Conservation (phyloP, 768 basidiomycete genomes). For the Sutorius australiensis region DNA sequence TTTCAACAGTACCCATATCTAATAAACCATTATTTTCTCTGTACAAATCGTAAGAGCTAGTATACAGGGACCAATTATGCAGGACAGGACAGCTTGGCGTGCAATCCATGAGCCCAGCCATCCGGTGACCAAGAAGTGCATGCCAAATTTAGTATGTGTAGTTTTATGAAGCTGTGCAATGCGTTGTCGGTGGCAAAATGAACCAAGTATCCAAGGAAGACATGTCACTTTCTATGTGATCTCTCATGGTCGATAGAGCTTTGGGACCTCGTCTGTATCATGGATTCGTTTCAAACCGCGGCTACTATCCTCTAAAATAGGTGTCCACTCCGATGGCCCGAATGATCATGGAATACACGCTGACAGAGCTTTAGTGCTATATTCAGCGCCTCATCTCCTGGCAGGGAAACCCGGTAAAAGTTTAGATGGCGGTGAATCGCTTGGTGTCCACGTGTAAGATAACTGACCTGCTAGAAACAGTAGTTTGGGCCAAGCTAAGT, state of each 20-base stretch:
- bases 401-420: background rate
- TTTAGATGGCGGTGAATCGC: background rate
- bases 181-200: background rate
- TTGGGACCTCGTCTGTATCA: too few species aligned
- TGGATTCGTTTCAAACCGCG: too few species aligned
- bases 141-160: constrained; percentile 29
- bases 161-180: constrained; percentile 10
- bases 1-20: background rate
- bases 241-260: background rate
- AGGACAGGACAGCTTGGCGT: background rate
- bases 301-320: background rate
- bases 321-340: background rate
- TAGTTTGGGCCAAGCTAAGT: background rate
- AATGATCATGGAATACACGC: background rate
- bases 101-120: background rate
- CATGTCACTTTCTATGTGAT: background rate
- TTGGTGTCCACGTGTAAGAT: background rate
- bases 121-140: background rate
- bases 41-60: background rate
- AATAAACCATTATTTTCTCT: background rate
- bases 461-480: background rate
- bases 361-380: background rate
- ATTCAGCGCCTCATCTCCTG: background rate
- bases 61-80: background rate
- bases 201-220: background rate